These are phyloP conservation scores for Auricularia sp. DNA, from an alignment of 768 basidiomycete species.

Conservation along the genomic window DNA sequence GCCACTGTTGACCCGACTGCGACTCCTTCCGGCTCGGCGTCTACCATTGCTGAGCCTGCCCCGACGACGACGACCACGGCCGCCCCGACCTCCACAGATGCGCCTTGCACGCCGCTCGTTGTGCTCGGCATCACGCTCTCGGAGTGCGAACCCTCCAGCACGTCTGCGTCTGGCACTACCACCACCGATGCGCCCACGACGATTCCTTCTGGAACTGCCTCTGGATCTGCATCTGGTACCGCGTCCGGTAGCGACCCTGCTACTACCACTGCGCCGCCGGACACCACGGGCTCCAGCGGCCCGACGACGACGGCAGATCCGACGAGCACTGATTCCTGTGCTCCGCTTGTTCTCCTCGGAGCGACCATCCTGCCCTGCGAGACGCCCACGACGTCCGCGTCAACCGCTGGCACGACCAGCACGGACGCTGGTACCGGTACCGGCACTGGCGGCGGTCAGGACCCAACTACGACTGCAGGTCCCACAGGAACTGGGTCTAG, in stretches of 20 bases:
- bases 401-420: neutral
- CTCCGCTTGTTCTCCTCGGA: neutral
- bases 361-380: neutral
- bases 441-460: neutral
- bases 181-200: neutral
- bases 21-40: conserved; percentile 31
- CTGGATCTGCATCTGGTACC: neutral
- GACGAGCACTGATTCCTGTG: neutral
- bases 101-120: neutral
- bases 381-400: neutral
- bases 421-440: neutral
- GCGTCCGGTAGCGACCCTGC: neutral
- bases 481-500: neutral
- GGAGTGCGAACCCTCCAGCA: neutral
- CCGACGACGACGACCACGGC: conserved; percentile 20
- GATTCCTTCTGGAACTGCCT: no score
- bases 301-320: conserved; percentile 6
- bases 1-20: conserved; percentile 1
- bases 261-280: conserved; percentile 6
- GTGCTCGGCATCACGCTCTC: neutral
- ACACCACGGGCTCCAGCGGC: neutral
- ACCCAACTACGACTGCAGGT: neutral
- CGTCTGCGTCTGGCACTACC: neutral
- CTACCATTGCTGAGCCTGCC: conserved; percentile 33
- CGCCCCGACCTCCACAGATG: neutral